Evolutionary conservation across 2,329 filamentous ascomycete species (phyloP), one percentile per base, ranked within the genome.

Genomic region (Monosporascus sp.): DNA sequence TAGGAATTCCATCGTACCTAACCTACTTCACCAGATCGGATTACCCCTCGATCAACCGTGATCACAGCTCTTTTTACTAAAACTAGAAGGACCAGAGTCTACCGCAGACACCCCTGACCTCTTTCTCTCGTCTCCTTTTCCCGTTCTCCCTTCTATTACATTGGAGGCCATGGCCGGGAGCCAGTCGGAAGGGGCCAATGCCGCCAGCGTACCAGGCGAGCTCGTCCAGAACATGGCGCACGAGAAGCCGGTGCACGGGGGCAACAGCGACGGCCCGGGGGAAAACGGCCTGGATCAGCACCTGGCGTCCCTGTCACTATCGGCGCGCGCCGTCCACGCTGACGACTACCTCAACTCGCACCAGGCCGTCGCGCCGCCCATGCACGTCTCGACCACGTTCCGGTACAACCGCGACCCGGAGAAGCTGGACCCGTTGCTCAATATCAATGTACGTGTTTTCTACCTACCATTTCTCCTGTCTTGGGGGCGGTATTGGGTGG

Each of bases 331-430:
- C n/a, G 76, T 96, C 58, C 91, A 96, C 69, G 90, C 88, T 57
- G 91, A 96, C 66, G 86, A 95, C 73, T 78, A 77, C 63, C 80
- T 94, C 64, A 90, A 90, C 70, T 73, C 78, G 36, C 83, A 88
- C 61, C 79, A 84, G 49, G 91, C 94, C 67, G 87, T 97, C 52
- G 91, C 93, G 14, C 93, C 94, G 55, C 85, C 93, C 4, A 79
- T 97, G 66, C 93, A 97, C 69, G 84, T 95, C 59, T 91, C 91
- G 57, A 97, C 93, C 14, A 97, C 91, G 17, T 97, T 91, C 72
- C 85, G 90, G 61, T 97, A 97, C 71, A 76, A 79, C 27, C 72
- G 77, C 51, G 80, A 96, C 67, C 89, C 91, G 2, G 79, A 85
- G 6, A 69, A 83, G 27, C 80, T 96, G 46, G 72, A 56, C 68